phyloP scores from a whole-genome alignment of 768 basidiomycete genomes.

The Jaapia argillacea region DNA sequence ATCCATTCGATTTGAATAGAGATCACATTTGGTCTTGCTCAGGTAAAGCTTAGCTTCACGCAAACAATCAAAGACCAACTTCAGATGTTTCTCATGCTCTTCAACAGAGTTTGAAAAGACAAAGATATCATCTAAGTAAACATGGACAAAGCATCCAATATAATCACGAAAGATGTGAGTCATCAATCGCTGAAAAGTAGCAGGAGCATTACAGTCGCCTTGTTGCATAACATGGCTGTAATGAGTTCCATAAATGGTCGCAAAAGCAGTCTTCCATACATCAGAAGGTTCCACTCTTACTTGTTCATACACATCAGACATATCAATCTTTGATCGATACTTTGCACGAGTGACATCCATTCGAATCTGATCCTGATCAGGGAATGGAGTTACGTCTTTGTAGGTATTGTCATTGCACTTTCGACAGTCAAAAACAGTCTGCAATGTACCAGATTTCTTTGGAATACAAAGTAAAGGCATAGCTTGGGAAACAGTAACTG shows the following conservation, averaged over 20 bases:
- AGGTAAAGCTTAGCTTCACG: slow-evolving; percentile 20
- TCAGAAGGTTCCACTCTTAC: slow-evolving; percentile 21
- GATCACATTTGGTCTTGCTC: slow-evolving; percentile 22
- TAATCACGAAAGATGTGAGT: slow-evolving; percentile 24
- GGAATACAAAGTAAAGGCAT: slow-evolving; percentile 23
- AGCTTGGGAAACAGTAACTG: slow-evolving; percentile 8
- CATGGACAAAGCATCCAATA: slow-evolving; percentile 28
- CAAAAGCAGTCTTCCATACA: slow-evolving; percentile 22
- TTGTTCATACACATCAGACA: slow-evolving; percentile 33
- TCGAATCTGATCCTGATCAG: slow-evolving; percentile 25
- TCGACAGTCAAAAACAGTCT: slow-evolving; percentile 23
- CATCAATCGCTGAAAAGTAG: too few species aligned
- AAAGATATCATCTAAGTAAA: too few species aligned
- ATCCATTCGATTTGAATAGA: slow-evolving; percentile 20
- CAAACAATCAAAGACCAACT: slow-evolving; percentile 20
- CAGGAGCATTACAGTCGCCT: too few species aligned
- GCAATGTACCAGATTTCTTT: slow-evolving; percentile 24
- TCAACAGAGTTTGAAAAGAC: slow-evolving; percentile 22
- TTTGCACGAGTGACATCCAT: slow-evolving; percentile 21
- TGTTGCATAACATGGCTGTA: slow-evolving; percentile 31
- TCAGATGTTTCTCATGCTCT: slow-evolving; percentile 26
- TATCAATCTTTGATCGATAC: too few species aligned
- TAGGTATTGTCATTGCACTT: slow-evolving; percentile 32
- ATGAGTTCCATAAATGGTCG: slow-evolving; percentile 26
- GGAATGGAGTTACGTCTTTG: slow-evolving; percentile 25